These are phyloP conservation scores for Yamadazyma sp. DNA, from an alignment of 1,139 yeast species.

Conservation along the genomic window DNA sequence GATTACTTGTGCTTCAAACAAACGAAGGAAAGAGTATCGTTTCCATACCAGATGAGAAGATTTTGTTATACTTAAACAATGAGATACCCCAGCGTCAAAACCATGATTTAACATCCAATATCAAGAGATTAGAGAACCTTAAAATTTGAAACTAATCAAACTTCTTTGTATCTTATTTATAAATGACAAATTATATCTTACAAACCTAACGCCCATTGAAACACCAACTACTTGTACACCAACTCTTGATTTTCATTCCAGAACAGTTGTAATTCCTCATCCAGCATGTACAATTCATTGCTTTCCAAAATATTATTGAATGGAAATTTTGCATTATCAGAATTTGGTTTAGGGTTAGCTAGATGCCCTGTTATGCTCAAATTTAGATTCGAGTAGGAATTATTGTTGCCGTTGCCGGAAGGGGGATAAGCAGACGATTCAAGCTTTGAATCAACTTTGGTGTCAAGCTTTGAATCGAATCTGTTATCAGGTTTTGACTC, in stretches of 20 bases:
- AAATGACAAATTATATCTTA: slow-evolving; percentile 1
- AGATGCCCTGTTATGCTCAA: slow-evolving; percentile 3
- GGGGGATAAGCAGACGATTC: slow-evolving; percentile 16
- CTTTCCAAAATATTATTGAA: slow-evolving; percentile 15
- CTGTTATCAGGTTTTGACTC: slow-evolving; percentile 9
- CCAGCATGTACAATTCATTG: slow-evolving; percentile 15
- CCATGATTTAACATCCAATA: slow-evolving; percentile 34
- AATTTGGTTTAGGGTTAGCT: slow-evolving; percentile 1
- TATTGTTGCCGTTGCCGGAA: slow-evolving; percentile 8
- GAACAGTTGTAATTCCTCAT: slow-evolving; percentile 16
- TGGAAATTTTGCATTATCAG: slow-evolving; percentile 3
- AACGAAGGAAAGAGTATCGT: slow-evolving; percentile 58
- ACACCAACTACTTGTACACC: slow-evolving; percentile 2
- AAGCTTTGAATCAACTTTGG: slow-evolving; percentile 3
- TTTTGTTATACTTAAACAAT: slow-evolving; percentile 63
- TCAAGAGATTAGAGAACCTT: slow-evolving; percentile 33
- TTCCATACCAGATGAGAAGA: slow-evolving; percentile 64
- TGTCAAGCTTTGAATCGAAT: slow-evolving; percentile 2
- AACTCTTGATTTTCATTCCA: slow-evolving; percentile 12
- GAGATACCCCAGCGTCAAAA: slow-evolving; percentile 33
- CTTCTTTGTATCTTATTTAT: neutral
- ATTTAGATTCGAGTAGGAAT: slow-evolving; percentile 9
- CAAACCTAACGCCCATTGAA: slow-evolving; percentile 1
- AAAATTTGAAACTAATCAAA: slow-evolving; percentile 16
- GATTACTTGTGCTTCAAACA: slow-evolving; percentile 62